phyloP scores from a whole-genome alignment of 495 filamentous ascomycete genomes.

The Tuber microsphaerosporum region DNA sequence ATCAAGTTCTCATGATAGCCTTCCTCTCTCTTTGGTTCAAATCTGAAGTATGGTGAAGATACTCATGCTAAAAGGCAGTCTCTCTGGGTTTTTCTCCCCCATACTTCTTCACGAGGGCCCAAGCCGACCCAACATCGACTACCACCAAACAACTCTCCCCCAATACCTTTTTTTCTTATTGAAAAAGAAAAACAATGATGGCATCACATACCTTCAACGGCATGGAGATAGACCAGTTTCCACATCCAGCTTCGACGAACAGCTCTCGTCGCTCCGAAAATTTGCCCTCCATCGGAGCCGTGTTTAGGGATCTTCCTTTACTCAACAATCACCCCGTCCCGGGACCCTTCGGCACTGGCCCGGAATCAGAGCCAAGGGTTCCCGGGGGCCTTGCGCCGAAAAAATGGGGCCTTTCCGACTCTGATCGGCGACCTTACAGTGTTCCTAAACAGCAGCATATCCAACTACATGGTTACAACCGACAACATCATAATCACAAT shows the following conservation, averaged over 20 bases:
- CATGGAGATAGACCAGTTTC: constrained; percentile 1
- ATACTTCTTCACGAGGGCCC: constrained; percentile 1
- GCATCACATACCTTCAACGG: constrained; percentile 4
- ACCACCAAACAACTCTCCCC: neutral
- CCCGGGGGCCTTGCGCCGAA: neutral
- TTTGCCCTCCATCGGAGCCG: neutral
- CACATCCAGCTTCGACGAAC: constrained; percentile 2
- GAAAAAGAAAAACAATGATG: constrained; percentile 2
- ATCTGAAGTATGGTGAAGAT: neutral
- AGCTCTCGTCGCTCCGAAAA: neutral
- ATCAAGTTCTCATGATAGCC: neutral
- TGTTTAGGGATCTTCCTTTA: neutral
- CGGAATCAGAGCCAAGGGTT: constrained; percentile 3
- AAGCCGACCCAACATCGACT: neutral
- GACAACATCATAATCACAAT: neutral
- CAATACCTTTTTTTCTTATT: neutral
- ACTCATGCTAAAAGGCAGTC: constrained; percentile 4
- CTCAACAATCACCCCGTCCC: neutral
- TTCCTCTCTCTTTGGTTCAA: neutral
- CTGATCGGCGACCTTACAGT: constrained; percentile 2
- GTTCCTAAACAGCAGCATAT: neutral
- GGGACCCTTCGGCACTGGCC: neutral
- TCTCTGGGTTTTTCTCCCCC: neutral
- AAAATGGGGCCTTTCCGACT: constrained; percentile 4
- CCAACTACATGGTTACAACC: neutral